Evolutionary conservation across 1,284 basidiomycete genomes (phyloP).

Genomic region (Leccinum variabile): DNA sequence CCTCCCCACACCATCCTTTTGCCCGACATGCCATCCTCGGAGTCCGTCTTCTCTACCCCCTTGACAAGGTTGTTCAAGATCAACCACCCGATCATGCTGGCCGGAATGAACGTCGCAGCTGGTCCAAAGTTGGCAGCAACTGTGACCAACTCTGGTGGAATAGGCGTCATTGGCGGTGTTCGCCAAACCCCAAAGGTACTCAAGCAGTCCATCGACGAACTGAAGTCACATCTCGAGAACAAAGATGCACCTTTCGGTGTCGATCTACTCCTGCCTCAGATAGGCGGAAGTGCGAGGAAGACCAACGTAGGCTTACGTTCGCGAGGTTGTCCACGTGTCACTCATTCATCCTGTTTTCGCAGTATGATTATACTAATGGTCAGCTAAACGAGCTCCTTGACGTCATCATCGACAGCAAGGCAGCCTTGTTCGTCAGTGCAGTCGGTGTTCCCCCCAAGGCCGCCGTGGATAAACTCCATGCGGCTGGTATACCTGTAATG

Average conservation of each 20-base stretch:
- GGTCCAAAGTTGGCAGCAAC: conserved; percentile 78
- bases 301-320: conserved; percentile 58
- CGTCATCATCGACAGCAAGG: conserved; percentile 76
- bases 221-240: conserved; percentile 70
- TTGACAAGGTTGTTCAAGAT: conserved; percentile 73
- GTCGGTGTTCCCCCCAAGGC: conserved; percentile 83
- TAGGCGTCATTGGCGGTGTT: conserved; percentile 84
- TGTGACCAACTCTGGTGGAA: conserved; percentile 78
- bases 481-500: conserved; percentile 79
- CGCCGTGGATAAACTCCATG: conserved; percentile 79
- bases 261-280: conserved; percentile 78
- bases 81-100: conserved; percentile 82
- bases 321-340: not conserved
- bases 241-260: conserved; percentile 80
- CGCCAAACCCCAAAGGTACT: conserved; percentile 70
- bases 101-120: conserved; percentile 85
- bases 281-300: conserved; percentile 77
- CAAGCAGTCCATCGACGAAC: conserved; percentile 60
- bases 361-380: conserved; percentile 79
- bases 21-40: conserved; percentile 52
- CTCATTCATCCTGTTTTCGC: conserved; percentile 6
- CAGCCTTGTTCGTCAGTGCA: conserved; percentile 81
- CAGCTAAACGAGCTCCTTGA: conserved; percentile 74
- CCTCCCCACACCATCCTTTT: not conserved
- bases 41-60: conserved; percentile 59